Evolutionary conservation across 768 basidiomycete species (phyloP).

Genomic region (Daedalea quercina): DNA sequence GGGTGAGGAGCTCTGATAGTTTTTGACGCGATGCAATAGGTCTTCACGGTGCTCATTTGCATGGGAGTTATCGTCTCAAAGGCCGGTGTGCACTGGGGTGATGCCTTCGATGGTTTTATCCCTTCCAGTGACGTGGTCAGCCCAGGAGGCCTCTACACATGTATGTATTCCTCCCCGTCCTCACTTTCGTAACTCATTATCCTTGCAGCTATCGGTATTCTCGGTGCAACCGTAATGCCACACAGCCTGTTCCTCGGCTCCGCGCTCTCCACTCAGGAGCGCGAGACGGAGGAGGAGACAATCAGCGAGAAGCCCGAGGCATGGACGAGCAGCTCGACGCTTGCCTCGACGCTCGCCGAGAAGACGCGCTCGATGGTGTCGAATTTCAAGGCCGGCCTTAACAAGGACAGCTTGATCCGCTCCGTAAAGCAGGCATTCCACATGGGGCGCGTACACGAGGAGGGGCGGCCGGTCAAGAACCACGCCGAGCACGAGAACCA

Average conservation of each 20-base stretch:
- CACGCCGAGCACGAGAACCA: slow-evolving; percentile 35
- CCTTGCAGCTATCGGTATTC: slow-evolving; percentile 56
- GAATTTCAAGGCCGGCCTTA: slow-evolving; percentile 2
- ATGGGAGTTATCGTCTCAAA: slow-evolving; percentile 73
- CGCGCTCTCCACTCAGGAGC: slow-evolving; percentile 76
- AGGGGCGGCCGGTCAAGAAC: slow-evolving; percentile 29
- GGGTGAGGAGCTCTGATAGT: no score
- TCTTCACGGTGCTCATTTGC: slow-evolving; percentile 57
- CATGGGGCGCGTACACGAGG: slow-evolving; percentile 15
- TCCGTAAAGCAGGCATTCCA: background rate
- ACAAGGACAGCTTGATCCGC: background rate
- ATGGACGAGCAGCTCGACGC: no score
- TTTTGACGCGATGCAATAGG: slow-evolving; percentile 13
- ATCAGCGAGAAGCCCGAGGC: no score
- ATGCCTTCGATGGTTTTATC: slow-evolving; percentile 69
- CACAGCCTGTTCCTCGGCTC: slow-evolving; percentile 90
- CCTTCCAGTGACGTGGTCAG: slow-evolving; percentile 61
- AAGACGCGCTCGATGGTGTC: background rate
- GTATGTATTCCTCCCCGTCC: slow-evolving; percentile 31
- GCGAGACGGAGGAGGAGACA: slow-evolving; percentile 28
- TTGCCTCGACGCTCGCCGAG: no score
- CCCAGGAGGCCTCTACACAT: slow-evolving; percentile 55
- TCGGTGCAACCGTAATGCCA: slow-evolving; percentile 89
- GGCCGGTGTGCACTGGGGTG: slow-evolving; percentile 62
- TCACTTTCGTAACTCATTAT: background rate